phyloP scores from a whole-genome alignment of 1,284 basidiomycete species.

The Tremellales sp. region DNA sequence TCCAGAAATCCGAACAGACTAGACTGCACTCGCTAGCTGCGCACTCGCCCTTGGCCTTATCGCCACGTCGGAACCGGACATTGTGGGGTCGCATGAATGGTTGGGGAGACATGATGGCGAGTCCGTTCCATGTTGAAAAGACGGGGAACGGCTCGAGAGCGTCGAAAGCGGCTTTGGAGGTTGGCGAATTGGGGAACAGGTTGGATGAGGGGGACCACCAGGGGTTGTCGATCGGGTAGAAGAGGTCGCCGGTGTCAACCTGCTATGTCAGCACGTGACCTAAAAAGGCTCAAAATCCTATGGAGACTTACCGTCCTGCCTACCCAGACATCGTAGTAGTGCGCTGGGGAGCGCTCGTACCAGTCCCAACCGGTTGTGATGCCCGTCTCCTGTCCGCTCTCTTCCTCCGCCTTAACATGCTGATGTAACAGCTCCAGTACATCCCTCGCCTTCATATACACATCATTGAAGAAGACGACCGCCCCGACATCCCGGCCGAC shows the following conservation, averaged over 20 bases:
- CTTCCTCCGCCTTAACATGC: slow-evolving; percentile 27
- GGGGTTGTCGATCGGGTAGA: slow-evolving; percentile 43
- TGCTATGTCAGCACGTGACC: slow-evolving; percentile 11
- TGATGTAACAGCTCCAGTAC: slow-evolving; percentile 45
- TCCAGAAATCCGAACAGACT: slow-evolving; percentile 46
- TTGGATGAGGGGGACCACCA: slow-evolving; percentile 44
- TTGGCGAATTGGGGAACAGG: slow-evolving; percentile 38
- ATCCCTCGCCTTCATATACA: slow-evolving; percentile 42
- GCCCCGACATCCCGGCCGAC: slow-evolving; percentile 25
- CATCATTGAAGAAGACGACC: slow-evolving; percentile 49
- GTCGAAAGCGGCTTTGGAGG: slow-evolving; percentile 18
- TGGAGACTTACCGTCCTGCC: slow-evolving; percentile 40
- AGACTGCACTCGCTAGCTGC: slow-evolving; percentile 45
- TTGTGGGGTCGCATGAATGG: slow-evolving; percentile 37
- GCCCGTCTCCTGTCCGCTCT: slow-evolving; percentile 18
- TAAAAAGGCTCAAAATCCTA: too few relatives aligned
- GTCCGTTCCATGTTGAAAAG: slow-evolving; percentile 46
- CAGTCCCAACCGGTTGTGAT: slow-evolving; percentile 48
- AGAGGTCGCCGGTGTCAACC: slow-evolving; percentile 46
- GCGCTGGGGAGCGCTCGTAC: slow-evolving; percentile 40
- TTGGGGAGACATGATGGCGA: slow-evolving; percentile 36
- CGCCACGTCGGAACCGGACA: slow-evolving; percentile 41
- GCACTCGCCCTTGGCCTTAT: slow-evolving; percentile 34
- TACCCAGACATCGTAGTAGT: slow-evolving; percentile 49
- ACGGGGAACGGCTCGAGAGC: slow-evolving; percentile 45